A percentile compares a stretch with the other conserved stretches of the same genome.
Evolutionary conservation across 2,329 filamentous ascomycete species (phyloP).

Genomic region (Sclerotinia nivalis): DNA sequence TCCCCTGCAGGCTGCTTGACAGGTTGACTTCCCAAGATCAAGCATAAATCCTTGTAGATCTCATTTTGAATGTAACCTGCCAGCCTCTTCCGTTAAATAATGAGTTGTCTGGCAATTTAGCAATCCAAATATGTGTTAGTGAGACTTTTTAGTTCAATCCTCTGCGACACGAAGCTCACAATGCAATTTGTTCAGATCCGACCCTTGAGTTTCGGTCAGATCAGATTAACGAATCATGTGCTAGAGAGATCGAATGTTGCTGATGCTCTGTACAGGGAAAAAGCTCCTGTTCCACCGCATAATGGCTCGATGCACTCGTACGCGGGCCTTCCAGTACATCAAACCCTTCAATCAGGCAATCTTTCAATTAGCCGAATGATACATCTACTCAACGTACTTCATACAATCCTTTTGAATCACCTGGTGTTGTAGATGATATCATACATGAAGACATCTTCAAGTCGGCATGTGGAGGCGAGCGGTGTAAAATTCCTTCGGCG

Average conservation of each 20-base stretch:
- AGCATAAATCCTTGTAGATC: constrained; percentile 23
- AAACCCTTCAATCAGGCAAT: not conserved
- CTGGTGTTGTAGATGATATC: not conserved
- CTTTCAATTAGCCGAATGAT: not conserved
- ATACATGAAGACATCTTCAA: not conserved
- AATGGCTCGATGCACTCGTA: not conserved
- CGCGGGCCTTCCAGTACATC: constrained; percentile 14
- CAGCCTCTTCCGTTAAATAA: constrained; percentile 15
- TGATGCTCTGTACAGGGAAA: constrained; percentile 15
- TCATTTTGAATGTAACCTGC: constrained; percentile 15
- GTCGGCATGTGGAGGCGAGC: constrained; percentile 19
- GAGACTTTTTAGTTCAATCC: constrained; percentile 20
- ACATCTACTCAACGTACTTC: not conserved
- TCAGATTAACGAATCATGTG: constrained; percentile 18
- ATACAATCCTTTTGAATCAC: constrained; percentile 12
- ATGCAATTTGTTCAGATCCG: constrained; percentile 19
- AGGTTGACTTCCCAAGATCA: constrained; percentile 17
- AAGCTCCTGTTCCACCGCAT: constrained; percentile 19
- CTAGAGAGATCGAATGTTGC: not conserved
- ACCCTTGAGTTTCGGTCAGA: constrained; percentile 10
- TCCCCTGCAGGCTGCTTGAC: constrained; percentile 17
- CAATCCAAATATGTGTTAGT: constrained; percentile 15
- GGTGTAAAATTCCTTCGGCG: constrained; percentile 16
- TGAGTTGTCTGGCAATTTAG: constrained; percentile 7
- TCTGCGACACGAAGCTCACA: constrained; percentile 10